A percentile compares a stretch with the other conserved stretches of the same genome.
These are phyloP conservation scores for Tetrapisispora taiwanensis DNA, from an alignment of 805 yeast genomes.

Conservation along the genomic window DNA sequence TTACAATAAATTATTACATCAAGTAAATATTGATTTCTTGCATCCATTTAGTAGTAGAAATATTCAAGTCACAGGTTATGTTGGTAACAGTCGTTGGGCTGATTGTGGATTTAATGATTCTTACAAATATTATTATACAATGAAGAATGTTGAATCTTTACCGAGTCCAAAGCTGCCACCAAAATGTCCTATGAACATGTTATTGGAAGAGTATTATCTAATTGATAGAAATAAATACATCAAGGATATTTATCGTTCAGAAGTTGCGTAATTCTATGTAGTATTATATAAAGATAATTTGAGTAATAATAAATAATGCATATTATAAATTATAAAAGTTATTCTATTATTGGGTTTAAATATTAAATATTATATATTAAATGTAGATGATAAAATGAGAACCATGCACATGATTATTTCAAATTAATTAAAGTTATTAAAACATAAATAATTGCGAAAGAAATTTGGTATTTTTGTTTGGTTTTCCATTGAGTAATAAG, in stretches of 20 bases:
- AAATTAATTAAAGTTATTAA: no score
- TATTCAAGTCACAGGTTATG: slow-evolving; percentile 12
- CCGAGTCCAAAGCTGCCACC: slow-evolving; percentile 14
- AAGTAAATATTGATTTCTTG: slow-evolving; percentile 6
- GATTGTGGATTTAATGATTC: slow-evolving; percentile 3
- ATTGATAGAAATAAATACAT: slow-evolving; percentile 2
- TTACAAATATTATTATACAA: slow-evolving; percentile 8
- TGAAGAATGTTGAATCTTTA: slow-evolving; percentile 7
- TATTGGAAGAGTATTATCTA: slow-evolving; percentile 18
- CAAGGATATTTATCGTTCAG: not conserved
- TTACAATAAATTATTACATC: slow-evolving; percentile 4
- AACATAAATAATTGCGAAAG: not conserved
- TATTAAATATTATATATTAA: not conserved
- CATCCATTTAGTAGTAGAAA: slow-evolving; percentile 8
- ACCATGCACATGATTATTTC: not conserved
- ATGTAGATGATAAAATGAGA: not conserved
- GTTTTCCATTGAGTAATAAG: not conserved
- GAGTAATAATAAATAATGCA: no score
- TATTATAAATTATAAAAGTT: no score
- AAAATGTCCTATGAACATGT: slow-evolving; percentile 16
- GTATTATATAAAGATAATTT: no score
- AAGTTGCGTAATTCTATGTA: no score
- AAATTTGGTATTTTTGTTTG: no score
- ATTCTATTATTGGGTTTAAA: no score
- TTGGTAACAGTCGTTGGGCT: slow-evolving; percentile 16